phyloP scores from a whole-genome alignment of 768 basidiomycete species.

The Rhizopogon sp. region DNA sequence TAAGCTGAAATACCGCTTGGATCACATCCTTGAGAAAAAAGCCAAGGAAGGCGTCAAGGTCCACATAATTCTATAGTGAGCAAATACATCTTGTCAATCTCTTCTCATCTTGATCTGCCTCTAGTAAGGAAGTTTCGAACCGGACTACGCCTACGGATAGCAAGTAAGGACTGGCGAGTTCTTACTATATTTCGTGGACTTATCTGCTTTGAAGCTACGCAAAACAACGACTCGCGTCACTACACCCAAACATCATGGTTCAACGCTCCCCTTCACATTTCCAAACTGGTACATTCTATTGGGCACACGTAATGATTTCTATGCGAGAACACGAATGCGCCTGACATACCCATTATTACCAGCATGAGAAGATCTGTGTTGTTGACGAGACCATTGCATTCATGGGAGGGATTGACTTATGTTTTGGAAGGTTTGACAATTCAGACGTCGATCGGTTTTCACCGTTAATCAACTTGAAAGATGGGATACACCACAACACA shows the following conservation, averaged over 20 bases:
- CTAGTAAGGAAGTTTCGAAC: constrained; percentile 91
- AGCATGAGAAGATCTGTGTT: constrained; percentile 98
- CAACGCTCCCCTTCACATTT: constrained; percentile 98
- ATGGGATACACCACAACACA: constrained; percentile 97
- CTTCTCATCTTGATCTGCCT: constrained; percentile 3
- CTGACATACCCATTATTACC: not conserved
- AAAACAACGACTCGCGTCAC: constrained; percentile 69
- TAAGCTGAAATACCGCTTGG: constrained; percentile 82
- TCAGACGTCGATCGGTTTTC: not conserved
- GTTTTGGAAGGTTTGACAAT: constrained; percentile 69
- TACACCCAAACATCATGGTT: constrained; percentile 93
- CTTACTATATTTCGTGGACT: not conserved
- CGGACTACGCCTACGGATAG: constrained; percentile 92
- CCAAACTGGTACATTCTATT: constrained; percentile 95
- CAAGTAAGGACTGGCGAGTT: constrained; percentile 47
- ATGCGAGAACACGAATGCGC: not conserved
- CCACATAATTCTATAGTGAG: constrained; percentile 90
- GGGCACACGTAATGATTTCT: constrained; percentile 79
- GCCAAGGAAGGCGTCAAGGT: constrained; percentile 96
- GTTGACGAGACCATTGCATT: constrained; percentile 97
- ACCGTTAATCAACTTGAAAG: constrained; percentile 28
- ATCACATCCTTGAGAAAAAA: constrained; percentile 81
- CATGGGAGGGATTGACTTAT: constrained; percentile 95
- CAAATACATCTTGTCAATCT: constrained; percentile 2
- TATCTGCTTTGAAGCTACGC: constrained; percentile 55